Conservation (phyloP, 345 rosid genomes). For the Gossypium bickii region DNA sequence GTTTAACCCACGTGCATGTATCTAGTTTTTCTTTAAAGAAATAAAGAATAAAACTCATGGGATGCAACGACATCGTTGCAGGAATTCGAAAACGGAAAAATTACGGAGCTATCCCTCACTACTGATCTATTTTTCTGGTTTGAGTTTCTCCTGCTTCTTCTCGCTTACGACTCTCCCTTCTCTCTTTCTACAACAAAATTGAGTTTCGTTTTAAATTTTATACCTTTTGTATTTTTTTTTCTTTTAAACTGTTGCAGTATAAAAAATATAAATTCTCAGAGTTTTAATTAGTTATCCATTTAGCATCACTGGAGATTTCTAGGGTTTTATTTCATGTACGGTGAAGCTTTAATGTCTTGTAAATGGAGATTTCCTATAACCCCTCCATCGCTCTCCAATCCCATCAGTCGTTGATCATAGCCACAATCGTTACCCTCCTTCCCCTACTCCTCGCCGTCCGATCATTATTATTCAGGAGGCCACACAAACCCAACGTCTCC, state of each 20-base stretch:
- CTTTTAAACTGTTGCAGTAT: not conserved
- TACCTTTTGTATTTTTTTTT: not conserved
- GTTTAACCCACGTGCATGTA: no score
- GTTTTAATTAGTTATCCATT: not conserved
- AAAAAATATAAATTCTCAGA: not conserved
- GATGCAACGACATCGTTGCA: not conserved
- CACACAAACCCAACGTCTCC: slow-evolving; percentile 22
- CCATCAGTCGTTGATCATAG: slow-evolving; percentile 34
- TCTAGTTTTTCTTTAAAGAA: no score
- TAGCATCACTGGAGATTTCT: not conserved
- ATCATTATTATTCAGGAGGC: slow-evolving; percentile 28
- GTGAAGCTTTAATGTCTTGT: slow-evolving; percentile 53
- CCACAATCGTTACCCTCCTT: slow-evolving; percentile 41
- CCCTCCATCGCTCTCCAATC: slow-evolving; percentile 30
- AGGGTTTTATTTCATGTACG: slow-evolving; percentile 41
- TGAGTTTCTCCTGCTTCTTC: not conserved
- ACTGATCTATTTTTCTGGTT: not conserved
- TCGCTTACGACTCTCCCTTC: slow-evolving; percentile 19
- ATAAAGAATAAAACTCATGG: not conserved
- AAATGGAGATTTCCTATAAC: slow-evolving; percentile 50
- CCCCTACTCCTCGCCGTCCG: slow-evolving; percentile 39
- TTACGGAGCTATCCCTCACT: slow-evolving; percentile 6
- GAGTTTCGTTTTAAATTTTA: not conserved
- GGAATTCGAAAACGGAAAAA: not conserved
- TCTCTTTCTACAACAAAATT: slow-evolving; percentile 3